Evolutionary conservation across 768 basidiomycete species (phyloP).

Genomic region (Boletus tomentosulus): DNA sequence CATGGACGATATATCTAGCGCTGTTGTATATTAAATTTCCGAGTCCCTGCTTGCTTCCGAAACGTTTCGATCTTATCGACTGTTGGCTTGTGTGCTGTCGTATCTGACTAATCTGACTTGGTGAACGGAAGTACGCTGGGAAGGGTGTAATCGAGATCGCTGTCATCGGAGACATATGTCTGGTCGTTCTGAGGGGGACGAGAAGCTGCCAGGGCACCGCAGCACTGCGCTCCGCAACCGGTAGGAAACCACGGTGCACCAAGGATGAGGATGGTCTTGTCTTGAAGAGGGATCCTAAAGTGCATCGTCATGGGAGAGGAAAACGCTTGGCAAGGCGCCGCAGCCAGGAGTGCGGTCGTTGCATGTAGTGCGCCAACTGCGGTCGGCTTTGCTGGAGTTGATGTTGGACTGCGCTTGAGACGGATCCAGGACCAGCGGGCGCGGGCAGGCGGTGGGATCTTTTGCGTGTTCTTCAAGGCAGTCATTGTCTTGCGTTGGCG

Average conservation of each 20-base stretch:
- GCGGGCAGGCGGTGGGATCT: not conserved
- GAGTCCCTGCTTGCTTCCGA: too few species aligned
- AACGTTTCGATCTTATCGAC: not conserved
- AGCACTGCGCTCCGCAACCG: constrained; percentile 6
- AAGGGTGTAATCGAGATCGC: not conserved
- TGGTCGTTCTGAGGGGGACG: not conserved
- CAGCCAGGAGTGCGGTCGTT: constrained; percentile 21
- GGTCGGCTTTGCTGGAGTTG: not conserved
- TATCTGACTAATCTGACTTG: too few species aligned
- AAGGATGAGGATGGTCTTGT: constrained; percentile 20
- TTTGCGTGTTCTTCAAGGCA: not conserved
- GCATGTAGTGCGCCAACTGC: constrained; percentile 23
- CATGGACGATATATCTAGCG: not conserved
- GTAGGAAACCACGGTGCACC: constrained; percentile 14
- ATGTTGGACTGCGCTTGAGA: not conserved
- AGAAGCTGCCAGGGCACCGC: not conserved
- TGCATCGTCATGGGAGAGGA: constrained; percentile 21
- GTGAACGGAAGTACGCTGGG: too few species aligned
- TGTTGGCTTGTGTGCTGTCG: too few species aligned
- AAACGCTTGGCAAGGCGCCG: constrained; percentile 21
- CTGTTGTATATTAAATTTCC: not conserved
- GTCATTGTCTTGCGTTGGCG: constrained; percentile 12
- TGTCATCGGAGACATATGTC: not conserved
- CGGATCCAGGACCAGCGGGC: constrained; percentile 1
- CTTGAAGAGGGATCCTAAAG: constrained; percentile 15